Conservation (phyloP, 2,329 filamentous ascomycete genomes). For the Fusarium brachygibbosum region DNA sequence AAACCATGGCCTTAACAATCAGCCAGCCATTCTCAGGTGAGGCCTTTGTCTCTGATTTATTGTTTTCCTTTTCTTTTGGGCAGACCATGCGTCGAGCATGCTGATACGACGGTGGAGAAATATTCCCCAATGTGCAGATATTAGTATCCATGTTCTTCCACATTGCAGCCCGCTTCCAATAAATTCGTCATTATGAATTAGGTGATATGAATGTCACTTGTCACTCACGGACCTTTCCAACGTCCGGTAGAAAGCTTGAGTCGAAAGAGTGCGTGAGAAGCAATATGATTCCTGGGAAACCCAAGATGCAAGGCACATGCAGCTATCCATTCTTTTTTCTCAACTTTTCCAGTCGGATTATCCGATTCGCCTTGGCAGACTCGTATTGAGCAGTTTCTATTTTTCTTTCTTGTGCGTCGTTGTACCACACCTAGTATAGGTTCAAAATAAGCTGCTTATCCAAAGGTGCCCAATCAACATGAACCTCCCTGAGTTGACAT, state of each 20-base stretch:
- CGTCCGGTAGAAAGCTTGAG: background rate
- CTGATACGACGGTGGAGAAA: background rate
- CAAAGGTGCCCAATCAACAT: slow-evolving; percentile 8
- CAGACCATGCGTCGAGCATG: background rate
- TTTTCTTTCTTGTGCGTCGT: slow-evolving; percentile 17
- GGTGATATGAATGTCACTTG: background rate
- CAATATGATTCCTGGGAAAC: background rate
- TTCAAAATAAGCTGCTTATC: slow-evolving; percentile 15
- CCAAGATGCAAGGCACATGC: slow-evolving; percentile 7
- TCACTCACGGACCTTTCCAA: no score
- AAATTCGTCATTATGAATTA: background rate
- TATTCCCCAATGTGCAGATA: background rate
- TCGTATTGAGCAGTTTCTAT: slow-evolving; percentile 41
- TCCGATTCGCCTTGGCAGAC: slow-evolving; percentile 16
- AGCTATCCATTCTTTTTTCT: slow-evolving; percentile 2
- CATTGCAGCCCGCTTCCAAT: background rate
- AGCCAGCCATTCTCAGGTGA: slow-evolving; percentile 18
- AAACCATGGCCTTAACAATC: slow-evolving; percentile 17
- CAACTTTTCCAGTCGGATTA: slow-evolving; percentile 24
- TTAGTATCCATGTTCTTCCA: background rate
- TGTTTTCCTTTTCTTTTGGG: background rate
- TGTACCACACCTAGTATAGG: slow-evolving; percentile 7
- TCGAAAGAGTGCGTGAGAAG: background rate
- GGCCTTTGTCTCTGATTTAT: slow-evolving; percentile 29
- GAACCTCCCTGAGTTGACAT: background rate